These are phyloP conservation scores for Schwanniomyces etchellsii DNA, from an alignment of 1,139 yeast genomes.

Conservation along the genomic window DNA sequence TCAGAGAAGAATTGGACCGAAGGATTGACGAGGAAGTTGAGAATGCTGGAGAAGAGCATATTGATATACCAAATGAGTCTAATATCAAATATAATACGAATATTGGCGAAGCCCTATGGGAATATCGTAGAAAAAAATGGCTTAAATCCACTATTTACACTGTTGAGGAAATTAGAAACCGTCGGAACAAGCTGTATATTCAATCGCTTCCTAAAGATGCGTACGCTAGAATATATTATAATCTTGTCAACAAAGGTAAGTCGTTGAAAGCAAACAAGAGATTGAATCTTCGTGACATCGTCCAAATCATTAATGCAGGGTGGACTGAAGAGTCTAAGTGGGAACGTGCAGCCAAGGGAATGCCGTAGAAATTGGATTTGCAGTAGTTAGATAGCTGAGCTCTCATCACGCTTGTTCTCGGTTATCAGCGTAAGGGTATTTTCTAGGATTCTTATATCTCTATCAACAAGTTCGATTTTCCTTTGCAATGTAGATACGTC, in stretches of 20 bases:
- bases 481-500: conserved; percentile 29
- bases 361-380: conserved; percentile 17
- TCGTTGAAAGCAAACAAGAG: conserved; percentile 44
- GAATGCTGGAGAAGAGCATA: conserved; percentile 2
- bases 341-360: conserved; percentile 52
- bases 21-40: conserved; percentile 1
- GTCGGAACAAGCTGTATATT: conserved; percentile 22
- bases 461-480: conserved; percentile 40
- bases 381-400: background rate
- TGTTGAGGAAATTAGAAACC: conserved; percentile 10
- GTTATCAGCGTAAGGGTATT: conserved; percentile 19
- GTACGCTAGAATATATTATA: conserved; percentile 51
- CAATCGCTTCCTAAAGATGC: conserved; percentile 40
- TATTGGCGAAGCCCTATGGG: conserved; percentile 55
- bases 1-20: conserved; percentile 22
- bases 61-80: conserved; percentile 6
- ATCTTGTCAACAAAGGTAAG: conserved; percentile 54
- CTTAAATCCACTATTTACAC: conserved; percentile 13
- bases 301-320: conserved; percentile 59
- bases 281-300: conserved; percentile 54
- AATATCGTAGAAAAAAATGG: conserved; percentile 57
- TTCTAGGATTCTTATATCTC: conserved; percentile 44
- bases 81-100: conserved; percentile 4
- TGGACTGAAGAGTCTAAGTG: conserved; percentile 65
- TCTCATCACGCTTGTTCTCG: conserved; percentile 4